Conservation (phyloP, 345 rosid genomes). For the Combretum micranthum region DNA sequence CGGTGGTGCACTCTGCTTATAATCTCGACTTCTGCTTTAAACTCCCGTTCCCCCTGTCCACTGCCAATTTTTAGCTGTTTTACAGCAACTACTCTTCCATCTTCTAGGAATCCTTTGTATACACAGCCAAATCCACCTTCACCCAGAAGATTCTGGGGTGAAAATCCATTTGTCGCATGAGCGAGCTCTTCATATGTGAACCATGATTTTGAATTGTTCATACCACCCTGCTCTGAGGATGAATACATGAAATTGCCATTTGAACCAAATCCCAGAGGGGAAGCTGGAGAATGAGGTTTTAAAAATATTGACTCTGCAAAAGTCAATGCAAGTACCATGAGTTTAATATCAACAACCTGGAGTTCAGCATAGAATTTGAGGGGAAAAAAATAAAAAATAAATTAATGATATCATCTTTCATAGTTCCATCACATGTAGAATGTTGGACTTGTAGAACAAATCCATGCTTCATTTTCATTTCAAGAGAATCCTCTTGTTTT, state of each 20-base stretch:
- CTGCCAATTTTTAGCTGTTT: slow-evolving; percentile 96
- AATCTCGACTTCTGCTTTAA: slow-evolving; percentile 95
- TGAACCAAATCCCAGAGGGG: slow-evolving; percentile 38
- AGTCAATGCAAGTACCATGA: slow-evolving; percentile 11
- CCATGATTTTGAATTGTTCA: slow-evolving; percentile 72
- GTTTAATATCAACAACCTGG: slow-evolving; percentile 2
- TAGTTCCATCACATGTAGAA: too few species aligned
- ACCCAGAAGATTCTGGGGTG: slow-evolving; percentile 68
- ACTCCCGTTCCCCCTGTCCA: slow-evolving; percentile 95
- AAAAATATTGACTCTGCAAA: slow-evolving; percentile 58
- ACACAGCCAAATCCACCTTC: slow-evolving; percentile 99
- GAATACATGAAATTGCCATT: slow-evolving; percentile 51
- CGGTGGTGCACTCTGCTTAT: slow-evolving; percentile 95
- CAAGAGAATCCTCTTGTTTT: too few species aligned
- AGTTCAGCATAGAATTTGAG: background rate
- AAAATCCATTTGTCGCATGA: slow-evolving; percentile 71
- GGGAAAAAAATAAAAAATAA: background rate
- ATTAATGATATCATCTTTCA: too few species aligned
- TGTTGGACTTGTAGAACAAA: too few species aligned
- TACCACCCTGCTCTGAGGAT: slow-evolving; percentile 60
- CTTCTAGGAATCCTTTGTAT: slow-evolving; percentile 74
- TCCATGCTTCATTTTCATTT: too few species aligned
- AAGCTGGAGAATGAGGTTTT: slow-evolving; percentile 45
- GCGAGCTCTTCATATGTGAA: slow-evolving; percentile 79
- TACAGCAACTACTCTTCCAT: slow-evolving; percentile 87